Evolutionary conservation across 371 early-diverging fungal genomes (phyloP), one percentile per base, ranked within the genome.

Genomic region (Entomophthora muscae): DNA sequence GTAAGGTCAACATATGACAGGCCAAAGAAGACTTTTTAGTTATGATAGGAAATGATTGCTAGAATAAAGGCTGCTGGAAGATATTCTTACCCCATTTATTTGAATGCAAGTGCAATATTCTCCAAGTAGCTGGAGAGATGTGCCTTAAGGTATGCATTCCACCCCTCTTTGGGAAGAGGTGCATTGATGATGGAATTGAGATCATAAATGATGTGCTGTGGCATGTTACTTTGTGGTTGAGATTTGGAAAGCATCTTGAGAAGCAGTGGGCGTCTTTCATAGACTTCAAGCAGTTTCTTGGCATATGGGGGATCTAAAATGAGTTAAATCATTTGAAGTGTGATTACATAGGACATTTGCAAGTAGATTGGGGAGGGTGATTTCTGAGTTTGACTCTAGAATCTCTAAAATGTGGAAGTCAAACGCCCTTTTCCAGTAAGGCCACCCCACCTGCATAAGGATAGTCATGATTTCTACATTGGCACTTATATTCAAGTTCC

Each of bases 381-480:
- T 0, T 26, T 24, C 26, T 7, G 56, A n/a, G 56, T 55, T 7
- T 17, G 22, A 22, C 12, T 55, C 22, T 55, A 55, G 26, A 3
- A 22, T 22, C 10, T 26, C n/a, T 22, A 55, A 12, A 26, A 55
- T 55, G 55, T 24, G 24, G 12, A 24, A 13, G 28, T 55, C 56
- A 55, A 55, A 55, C 12, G 56, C 56, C 22, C 12, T 7, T 26
- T 55, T n/a, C 56, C 56, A 55, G 28, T 55, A 55, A 12, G 56
- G 56, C 56, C 56, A 55, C 56, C 56, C 56, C 3, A 55, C 3
- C 28, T 55, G 56, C 22, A 55, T 17, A 12, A 55, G n/a, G n/a
- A 55, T 26, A 7, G n/a, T 24, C 56, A 55, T 55, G 12, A 12
- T 24, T 26, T 55, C 56, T 26, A 27, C 12, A 26, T 55, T 24